phyloP scores from a whole-genome alignment of 441 rosid genomes.

The Populus tomentosa region DNA sequence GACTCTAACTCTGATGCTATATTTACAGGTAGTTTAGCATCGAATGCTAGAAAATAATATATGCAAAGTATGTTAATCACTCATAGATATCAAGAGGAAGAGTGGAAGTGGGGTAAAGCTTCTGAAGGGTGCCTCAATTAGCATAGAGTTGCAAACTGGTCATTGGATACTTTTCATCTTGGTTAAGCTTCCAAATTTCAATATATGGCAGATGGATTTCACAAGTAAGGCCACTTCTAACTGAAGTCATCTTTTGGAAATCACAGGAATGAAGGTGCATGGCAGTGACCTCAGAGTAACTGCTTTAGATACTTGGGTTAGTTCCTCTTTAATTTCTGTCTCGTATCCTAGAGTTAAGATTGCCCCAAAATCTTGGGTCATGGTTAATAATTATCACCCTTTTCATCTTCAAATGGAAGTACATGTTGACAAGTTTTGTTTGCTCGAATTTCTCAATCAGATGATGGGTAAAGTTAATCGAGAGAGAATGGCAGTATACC shows the following conservation, averaged over 20 bases:
- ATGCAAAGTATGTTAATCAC: background rate
- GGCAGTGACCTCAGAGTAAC: background rate
- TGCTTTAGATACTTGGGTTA: background rate
- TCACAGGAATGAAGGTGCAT: background rate
- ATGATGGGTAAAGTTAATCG: constrained; percentile 90
- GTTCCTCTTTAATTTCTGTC: background rate
- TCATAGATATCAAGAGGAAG: background rate
- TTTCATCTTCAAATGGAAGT: background rate
- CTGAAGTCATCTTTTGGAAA: background rate
- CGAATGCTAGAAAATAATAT: background rate
- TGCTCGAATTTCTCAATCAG: constrained; percentile 33
- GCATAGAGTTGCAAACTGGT: background rate
- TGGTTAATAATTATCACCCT: background rate
- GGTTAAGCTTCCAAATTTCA: background rate
- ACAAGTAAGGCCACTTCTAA: background rate
- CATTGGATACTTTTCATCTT: background rate
- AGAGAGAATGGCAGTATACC: constrained; percentile 87
- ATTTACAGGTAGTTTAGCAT: background rate
- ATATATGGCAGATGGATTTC: background rate
- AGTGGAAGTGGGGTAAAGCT: background rate
- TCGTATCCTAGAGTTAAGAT: background rate
- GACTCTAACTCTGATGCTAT: background rate
- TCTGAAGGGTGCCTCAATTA: background rate
- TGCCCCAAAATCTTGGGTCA: background rate
- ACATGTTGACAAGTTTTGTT: constrained; percentile 4